Evolutionary conservation across 495 filamentous ascomycete genomes (phyloP), one percentile per base, ranked within the genome.

Genomic region (Tuber borchii): DNA sequence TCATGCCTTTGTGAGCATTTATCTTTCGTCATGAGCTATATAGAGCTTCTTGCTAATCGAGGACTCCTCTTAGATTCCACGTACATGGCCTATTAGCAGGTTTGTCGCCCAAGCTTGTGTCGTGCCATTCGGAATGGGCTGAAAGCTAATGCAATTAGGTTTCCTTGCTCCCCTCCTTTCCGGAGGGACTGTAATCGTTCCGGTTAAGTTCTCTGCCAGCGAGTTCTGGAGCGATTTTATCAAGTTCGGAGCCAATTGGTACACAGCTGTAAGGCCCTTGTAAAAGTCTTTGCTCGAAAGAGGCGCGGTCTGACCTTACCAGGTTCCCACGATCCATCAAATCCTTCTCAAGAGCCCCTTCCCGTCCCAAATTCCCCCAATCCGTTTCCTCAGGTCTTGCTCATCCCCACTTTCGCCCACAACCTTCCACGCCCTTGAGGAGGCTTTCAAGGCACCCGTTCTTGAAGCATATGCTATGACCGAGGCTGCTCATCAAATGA

Each of bases 401-500:
- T 94, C 92, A 45, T 93, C 91, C 12, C 93, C 93, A 0, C 85
- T 95, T 31, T 91, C 91, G 0, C 93, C 93, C 0, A 91, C 91
- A 71, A 89, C 88, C 71, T 93, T 94, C 85, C 86, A 93, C 76
- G 88, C 90, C 69, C 87, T 95, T 5, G 93, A 95, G 78, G 84
- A 87, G 72, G 85, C 89, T 9, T 91, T 92, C 84, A 85, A 88
- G 44, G 91, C 93, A 1, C 93, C 93, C 5, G 93, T 96, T 5
- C 87, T 96, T 16, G 93, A 96, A 83, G 93, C 93, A 19, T 96
- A 96, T 83, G 93, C 93, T 75, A 96, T 96, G 93, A 96, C 93
- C 42, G 93, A 96, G 84, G 93, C 91, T 37, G 90, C 93, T 16
- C 93, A 95, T 84, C 93, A 95, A 82, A 94, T 96, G 91, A 93